These are phyloP conservation scores for Cubamyces sp. DNA, from an alignment of 768 basidiomycete species.

Conservation along the genomic window DNA sequence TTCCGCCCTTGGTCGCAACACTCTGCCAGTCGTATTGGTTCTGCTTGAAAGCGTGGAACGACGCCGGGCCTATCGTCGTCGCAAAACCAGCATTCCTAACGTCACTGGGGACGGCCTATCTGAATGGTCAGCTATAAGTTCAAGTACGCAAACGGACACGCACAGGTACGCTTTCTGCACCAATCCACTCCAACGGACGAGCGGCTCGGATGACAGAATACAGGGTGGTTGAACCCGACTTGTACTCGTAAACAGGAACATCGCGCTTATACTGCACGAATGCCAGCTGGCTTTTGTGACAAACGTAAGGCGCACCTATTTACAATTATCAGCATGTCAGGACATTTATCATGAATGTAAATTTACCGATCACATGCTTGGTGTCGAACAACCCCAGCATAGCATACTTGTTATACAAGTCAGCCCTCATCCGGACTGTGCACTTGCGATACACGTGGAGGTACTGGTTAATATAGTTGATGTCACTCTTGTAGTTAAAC, in stretches of 20 bases:
- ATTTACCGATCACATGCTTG: not conserved
- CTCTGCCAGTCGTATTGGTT: not conserved
- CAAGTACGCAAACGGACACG: not conserved
- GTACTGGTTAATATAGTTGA: not conserved
- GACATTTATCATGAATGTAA: not conserved
- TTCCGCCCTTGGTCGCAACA: no score
- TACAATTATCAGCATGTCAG: not conserved
- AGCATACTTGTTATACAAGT: not conserved
- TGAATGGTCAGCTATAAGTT: not conserved
- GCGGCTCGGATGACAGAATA: not conserved
- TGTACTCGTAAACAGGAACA: not conserved
- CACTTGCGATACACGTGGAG: conserved; percentile 3
- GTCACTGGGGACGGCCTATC: not conserved
- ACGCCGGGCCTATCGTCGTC: not conserved
- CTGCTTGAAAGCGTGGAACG: not conserved
- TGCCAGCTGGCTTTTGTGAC: not conserved
- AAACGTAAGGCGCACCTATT: not conserved
- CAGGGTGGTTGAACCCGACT: not conserved
- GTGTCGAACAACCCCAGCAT: not conserved
- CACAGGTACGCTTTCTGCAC: not conserved
- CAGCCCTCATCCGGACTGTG: not conserved
- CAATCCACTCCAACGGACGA: not conserved
- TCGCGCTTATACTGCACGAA: not conserved
- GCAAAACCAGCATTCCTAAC: not conserved
- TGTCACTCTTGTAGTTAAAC: conserved; percentile 3